A percentile compares a stretch with the other conserved stretches of the same genome.
These are phyloP conservation scores for Mycena leptocephala DNA, from an alignment of 768 basidiomycete species.

Conservation along the genomic window DNA sequence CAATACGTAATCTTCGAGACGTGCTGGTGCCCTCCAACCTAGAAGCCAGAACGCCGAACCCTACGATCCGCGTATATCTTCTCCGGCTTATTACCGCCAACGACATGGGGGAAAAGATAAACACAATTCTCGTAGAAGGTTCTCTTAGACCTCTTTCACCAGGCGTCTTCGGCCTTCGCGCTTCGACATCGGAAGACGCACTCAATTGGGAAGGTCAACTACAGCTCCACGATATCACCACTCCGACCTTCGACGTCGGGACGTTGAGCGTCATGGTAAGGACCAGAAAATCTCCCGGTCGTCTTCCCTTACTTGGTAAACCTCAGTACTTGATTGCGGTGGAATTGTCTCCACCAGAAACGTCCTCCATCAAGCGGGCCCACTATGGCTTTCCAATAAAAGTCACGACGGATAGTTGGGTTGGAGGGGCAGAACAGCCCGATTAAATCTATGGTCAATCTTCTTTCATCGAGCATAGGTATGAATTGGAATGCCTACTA, in stretches of 20 bases:
- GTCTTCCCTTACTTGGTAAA: background rate
- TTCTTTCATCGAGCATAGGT: background rate
- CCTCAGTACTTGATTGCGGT: slow-evolving; percentile 30
- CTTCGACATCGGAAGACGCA: background rate
- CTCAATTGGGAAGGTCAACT: slow-evolving; percentile 32
- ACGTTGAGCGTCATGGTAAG: slow-evolving; percentile 22
- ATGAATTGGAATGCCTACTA: too few relatives aligned
- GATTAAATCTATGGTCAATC: background rate
- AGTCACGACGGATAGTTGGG: slow-evolving; percentile 32
- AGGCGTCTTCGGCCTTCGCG: background rate
- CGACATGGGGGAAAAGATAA: background rate
- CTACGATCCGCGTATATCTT: slow-evolving; percentile 27
- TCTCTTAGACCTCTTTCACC: slow-evolving; percentile 20
- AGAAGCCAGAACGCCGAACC: background rate
- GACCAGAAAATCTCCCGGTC: background rate
- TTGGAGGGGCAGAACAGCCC: slow-evolving; percentile 14
- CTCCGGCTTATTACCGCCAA: slow-evolving; percentile 19
- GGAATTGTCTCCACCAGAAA: slow-evolving; percentile 23
- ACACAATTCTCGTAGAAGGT: slow-evolving; percentile 18
- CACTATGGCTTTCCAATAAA: slow-evolving; percentile 29
- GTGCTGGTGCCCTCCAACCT: background rate
- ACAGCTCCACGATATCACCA: slow-evolving; percentile 7
- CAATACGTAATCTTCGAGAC: background rate
- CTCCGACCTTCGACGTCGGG: slow-evolving; percentile 24
- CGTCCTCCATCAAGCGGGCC: slow-evolving; percentile 14